Evolutionary conservation across 2,329 filamentous ascomycete species (phyloP), one percentile per base, ranked within the genome.

Genomic region (Endothia cerciana): DNA sequence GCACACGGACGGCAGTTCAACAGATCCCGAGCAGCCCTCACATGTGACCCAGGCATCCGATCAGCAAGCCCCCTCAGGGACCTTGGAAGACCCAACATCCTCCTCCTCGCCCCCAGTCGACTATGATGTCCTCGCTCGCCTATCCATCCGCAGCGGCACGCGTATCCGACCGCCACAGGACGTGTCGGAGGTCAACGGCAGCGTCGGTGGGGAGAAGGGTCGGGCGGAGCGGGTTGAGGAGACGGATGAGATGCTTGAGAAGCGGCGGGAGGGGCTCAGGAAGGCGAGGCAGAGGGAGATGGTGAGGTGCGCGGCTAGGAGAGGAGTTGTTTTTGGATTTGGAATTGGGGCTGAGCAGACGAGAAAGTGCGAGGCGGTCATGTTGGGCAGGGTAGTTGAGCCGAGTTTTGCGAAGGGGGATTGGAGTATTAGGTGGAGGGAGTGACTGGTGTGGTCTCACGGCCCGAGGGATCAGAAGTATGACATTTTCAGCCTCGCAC

Each of bases 301-400:
- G 77, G 82, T 90, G 57, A 81, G 85, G 36, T 83, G 83, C n/a
- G 87, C 87, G 0, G 89, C 89, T 1, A 83, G 89, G 70, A 80
- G 87, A 28, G 83, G 82, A 1, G 84, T 84, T 65, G 85, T 84
- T 0, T 87, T 87, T 75, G 85, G 85, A 1, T 80, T 86, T 40
- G 63, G 71, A 3, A 64, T 72, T 0, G 69, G 65, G 1, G 67
- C 62, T 60, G 63, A 69, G 2, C 36, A 70, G 55, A 74, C 74
- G 68, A 78, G 79, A 64, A 81, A 83, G 69, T 87, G 85, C 65
- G 86, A 89, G 73, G 86, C 85, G 8, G 76, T 88, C 2, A 87
- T 88, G 85, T 78, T 81, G 49, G 84, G 83, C 0, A 80, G 79
- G 55, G 83, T 88, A 3, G 85, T 88, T 0, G 86, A 89, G 72